phyloP scores from a whole-genome alignment of 345 rosid species.

The Luvunga scandens region DNA sequence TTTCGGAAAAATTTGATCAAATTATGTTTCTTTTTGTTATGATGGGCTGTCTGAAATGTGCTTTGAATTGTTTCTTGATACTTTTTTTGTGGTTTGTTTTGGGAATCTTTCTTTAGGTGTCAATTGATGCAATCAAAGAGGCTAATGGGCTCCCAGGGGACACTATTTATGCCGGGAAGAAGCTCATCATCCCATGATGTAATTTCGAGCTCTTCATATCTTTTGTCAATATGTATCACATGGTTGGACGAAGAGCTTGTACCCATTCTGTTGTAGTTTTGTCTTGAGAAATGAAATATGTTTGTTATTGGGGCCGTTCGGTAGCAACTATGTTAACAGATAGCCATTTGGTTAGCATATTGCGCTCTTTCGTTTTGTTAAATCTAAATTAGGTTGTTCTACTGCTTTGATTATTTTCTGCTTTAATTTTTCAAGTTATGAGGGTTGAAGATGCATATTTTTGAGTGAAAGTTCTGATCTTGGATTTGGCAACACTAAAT shows the following conservation, averaged over 20 bases:
- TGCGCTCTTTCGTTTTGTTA: neutral
- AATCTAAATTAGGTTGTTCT: neutral
- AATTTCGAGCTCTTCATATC: neutral
- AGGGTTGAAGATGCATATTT: neutral
- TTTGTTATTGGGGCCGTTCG: neutral
- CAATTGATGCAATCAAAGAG: slow-evolving; percentile 37
- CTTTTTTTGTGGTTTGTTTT: neutral
- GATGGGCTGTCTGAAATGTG: neutral
- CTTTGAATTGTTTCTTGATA: neutral
- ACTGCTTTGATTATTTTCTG: neutral
- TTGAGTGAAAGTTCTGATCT: neutral
- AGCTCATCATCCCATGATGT: slow-evolving; percentile 34
- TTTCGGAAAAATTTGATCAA: neutral
- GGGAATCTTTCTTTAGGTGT: slow-evolving; percentile 17
- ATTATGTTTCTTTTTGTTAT: neutral
- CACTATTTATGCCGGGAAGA: slow-evolving; percentile 36
- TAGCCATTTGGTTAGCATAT: neutral
- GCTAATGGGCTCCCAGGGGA: slow-evolving; percentile 35
- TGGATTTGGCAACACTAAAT: neutral
- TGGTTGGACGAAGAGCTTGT: neutral
- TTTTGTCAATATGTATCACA: neutral
- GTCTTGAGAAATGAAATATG: neutral
- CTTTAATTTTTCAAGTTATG: neutral
- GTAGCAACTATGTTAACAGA: neutral
- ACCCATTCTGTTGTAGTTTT: neutral